Evolutionary conservation across 2,329 filamentous ascomycete species (phyloP), one percentile per base, ranked within the genome.

Genomic region (Talaromyces sp.): DNA sequence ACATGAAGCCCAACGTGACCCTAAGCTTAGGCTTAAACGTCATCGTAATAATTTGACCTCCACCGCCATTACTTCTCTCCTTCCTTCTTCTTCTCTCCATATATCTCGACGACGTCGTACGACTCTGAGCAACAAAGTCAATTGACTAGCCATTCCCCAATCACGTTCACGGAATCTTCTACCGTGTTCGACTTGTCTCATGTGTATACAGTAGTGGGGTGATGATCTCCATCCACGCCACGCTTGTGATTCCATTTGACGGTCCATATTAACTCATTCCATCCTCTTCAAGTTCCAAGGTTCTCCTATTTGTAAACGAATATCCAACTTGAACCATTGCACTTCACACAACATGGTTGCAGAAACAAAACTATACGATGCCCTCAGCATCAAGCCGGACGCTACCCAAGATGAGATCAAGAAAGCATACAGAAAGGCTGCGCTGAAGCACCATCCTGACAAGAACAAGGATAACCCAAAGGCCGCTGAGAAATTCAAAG

Each of bases 381-480:
- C 88, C 69, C 85, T 99, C 73, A 84, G 85, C 76, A 83, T 97
- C 79, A 90, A 91, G 77, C 87, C 94, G 43, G 86, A 88, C 67
- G 92, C 93, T 27, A 85, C 88, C 27, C 92, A 96, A 80, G 94
- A 97, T 75, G 94, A 98, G 70, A 96, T 99, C 77, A 98, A 97
- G 79, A 99, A 98, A 78, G 95, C 89, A 66, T 77, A 92, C 63
- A 75, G 91, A 69, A 97, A 97, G 84, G 86, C 89, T 64, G 94
- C 94, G 63, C 81, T 98, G 76, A 96, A 93, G 81, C 93, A 88
- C 81, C 95, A 99, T 76, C 95, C 95, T 6, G 95, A 99, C 84
- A 99, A 98, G 85, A 99, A 98, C 85, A 93, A 93, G 79, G 89
- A 96, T 80, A 93, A 94, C 72, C 88, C 93, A 34, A 82, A 88